Percentiles rank a stretch among this genome's conserved stretches.
These are phyloP conservation scores for Tricholoma sp. DNA, from an alignment of 768 basidiomycete genomes.

Conservation along the genomic window DNA sequence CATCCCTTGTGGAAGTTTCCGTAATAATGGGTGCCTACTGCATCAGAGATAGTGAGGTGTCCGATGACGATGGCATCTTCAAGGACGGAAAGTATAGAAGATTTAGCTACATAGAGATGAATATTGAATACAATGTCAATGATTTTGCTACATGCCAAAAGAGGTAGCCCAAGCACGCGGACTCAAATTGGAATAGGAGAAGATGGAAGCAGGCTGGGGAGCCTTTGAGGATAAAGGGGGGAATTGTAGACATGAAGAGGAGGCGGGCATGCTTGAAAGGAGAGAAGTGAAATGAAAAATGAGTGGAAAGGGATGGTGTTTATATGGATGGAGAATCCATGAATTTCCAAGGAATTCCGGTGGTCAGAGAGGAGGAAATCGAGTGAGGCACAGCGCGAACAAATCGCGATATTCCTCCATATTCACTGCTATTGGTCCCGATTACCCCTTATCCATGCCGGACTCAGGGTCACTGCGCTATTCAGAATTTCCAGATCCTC, in stretches of 20 bases:
- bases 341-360: slow-evolving; percentile 18
- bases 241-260: slow-evolving; percentile 38
- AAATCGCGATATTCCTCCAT: slow-evolving; percentile 7
- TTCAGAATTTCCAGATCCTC: slow-evolving; percentile 28
- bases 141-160: slow-evolving; percentile 34
- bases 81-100: slow-evolving; percentile 55
- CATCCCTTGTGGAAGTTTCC: slow-evolving; percentile 53
- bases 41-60: slow-evolving; percentile 57
- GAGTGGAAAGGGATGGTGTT: too few species aligned
- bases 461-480: not conserved
- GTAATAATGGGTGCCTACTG: slow-evolving; percentile 54
- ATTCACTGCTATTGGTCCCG: too few species aligned
- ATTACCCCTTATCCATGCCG: not conserved
- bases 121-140: slow-evolving; percentile 2
- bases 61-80: slow-evolving; percentile 54
- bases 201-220: slow-evolving; percentile 38
- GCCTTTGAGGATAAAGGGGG: slow-evolving; percentile 34
- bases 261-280: slow-evolving; percentile 31
- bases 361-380: too few species aligned
- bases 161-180: slow-evolving; percentile 45
- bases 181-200: slow-evolving; percentile 39
- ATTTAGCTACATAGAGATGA: slow-evolving; percentile 39
- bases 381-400: slow-evolving; percentile 19
- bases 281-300: slow-evolving; percentile 17
- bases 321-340: slow-evolving; percentile 33